A percentile compares a stretch with the other conserved stretches of the same genome.
These are phyloP conservation scores for Musa itinerans DNA, from an alignment of 176 grass and related monocot genomes.

Conservation along the genomic window DNA sequence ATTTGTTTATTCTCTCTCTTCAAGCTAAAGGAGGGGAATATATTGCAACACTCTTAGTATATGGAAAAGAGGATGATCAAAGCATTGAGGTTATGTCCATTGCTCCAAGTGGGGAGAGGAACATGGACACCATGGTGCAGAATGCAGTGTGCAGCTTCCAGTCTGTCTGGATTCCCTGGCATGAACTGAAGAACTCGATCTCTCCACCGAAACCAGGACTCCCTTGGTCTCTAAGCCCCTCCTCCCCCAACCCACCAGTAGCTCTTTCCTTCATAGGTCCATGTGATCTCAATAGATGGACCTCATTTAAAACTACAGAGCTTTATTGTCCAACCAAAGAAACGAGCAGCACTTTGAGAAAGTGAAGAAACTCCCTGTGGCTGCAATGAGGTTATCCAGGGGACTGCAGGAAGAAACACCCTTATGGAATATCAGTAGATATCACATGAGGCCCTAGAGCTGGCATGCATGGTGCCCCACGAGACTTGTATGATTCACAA, in stretches of 20 bases:
- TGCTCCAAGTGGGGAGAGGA: slow-evolving; percentile 16
- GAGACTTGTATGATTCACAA: too few species aligned
- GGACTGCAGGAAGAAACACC: too few species aligned
- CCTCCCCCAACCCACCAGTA: too few species aligned
- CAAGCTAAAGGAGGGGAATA: slow-evolving; percentile 3
- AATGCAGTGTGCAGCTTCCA: slow-evolving; percentile 4
- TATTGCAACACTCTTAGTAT: background rate
- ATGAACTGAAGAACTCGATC: background rate
- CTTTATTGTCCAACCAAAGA: too few species aligned
- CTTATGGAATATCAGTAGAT: too few species aligned
- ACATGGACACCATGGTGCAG: slow-evolving; percentile 10
- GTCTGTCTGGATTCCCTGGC: background rate
- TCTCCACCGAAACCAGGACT: background rate
- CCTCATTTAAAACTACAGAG: too few species aligned
- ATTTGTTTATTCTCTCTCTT: slow-evolving; percentile 21
- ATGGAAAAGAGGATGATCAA: background rate
- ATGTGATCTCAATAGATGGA: background rate
- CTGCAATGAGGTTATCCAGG: too few species aligned
- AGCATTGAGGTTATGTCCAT: slow-evolving; percentile 5
- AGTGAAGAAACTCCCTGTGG: too few species aligned
- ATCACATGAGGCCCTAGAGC: too few species aligned
- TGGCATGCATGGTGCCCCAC: too few species aligned
- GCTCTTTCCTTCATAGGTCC: background rate
- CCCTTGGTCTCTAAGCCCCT: background rate
- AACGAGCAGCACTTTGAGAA: too few species aligned